Conservation (phyloP, 768 basidiomycete species). For the Hericium rajendrae region DNA sequence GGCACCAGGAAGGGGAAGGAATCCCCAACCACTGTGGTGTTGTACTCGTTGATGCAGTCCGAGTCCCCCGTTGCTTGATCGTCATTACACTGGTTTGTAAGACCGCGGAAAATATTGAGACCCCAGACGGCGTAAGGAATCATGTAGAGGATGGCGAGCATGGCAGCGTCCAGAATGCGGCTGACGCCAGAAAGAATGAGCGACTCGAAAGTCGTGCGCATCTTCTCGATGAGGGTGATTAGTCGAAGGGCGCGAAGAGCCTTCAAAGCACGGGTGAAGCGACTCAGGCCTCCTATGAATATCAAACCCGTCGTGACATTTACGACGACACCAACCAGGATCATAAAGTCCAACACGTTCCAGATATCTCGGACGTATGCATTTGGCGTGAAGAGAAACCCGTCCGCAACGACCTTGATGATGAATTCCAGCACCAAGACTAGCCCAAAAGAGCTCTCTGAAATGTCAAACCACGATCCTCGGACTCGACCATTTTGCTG, state of each 20-base stretch:
- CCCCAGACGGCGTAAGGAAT: conserved; percentile 93
- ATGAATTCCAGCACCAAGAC: conserved; percentile 71
- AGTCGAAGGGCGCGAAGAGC: conserved; percentile 81
- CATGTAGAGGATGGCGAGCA: conserved; percentile 86
- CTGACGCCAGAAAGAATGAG: conserved; percentile 79
- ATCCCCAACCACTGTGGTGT: conserved; percentile 47
- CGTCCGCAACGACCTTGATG: conserved; percentile 90
- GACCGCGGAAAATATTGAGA: conserved; percentile 82
- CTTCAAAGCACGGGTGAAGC: conserved; percentile 79
- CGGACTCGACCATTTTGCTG: conserved; percentile 45
- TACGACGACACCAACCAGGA: conserved; percentile 68
- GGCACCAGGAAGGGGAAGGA: conserved; percentile 67
- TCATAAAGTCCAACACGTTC: conserved; percentile 85
- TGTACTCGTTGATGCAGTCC: conserved; percentile 70
- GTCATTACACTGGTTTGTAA: conserved; percentile 83
- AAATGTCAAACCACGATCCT: conserved; percentile 80
- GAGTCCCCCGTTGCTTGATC: conserved; percentile 36
- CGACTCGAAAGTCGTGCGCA: conserved; percentile 80
- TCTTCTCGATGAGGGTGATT: conserved; percentile 80
- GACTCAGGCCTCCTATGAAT: conserved; percentile 68
- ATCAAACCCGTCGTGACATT: conserved; percentile 66
- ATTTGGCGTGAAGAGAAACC: conserved; percentile 83
- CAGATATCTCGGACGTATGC: conserved; percentile 87
- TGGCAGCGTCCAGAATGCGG: conserved; percentile 81
- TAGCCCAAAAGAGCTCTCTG: conserved; percentile 64